phyloP scores from a whole-genome alignment of 495 filamentous ascomycete genomes.

The Hypoxylon crocopeplum region DNA sequence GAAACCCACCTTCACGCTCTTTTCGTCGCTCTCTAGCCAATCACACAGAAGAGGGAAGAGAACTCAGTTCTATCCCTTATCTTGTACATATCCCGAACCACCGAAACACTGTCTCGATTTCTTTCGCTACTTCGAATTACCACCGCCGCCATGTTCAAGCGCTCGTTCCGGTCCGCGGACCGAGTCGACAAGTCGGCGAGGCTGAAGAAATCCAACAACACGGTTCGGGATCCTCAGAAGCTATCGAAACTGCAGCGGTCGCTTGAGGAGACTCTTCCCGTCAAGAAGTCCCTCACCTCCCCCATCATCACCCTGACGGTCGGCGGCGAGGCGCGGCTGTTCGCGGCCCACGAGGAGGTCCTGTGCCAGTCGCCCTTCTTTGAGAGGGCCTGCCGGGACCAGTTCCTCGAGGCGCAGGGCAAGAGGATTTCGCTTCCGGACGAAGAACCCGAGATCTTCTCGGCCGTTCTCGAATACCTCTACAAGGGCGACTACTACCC shows the following conservation, averaged over 20 bases:
- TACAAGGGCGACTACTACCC: constrained; percentile 96
- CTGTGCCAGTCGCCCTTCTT: constrained; percentile 86
- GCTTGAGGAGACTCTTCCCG: constrained; percentile 52
- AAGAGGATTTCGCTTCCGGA: constrained; percentile 80
- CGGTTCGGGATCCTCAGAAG: constrained; percentile 73
- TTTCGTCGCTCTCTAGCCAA: constrained; percentile 58
- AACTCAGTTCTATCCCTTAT: constrained; percentile 32
- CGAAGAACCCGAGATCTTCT: constrained; percentile 89
- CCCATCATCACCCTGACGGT: constrained; percentile 86
- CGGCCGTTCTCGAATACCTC: constrained; percentile 88
- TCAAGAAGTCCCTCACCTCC: constrained; percentile 57
- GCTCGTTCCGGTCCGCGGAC: constrained; percentile 77
- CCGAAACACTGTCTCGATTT: constrained; percentile 45
- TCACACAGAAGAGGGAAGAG: constrained; percentile 26
- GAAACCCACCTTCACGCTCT: constrained; percentile 38
- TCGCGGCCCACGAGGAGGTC: constrained; percentile 90
- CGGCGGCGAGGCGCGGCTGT: constrained; percentile 80
- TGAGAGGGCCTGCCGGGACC: constrained; percentile 62
- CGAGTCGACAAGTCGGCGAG: constrained; percentile 81
- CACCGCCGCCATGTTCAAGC: constrained; percentile 76
- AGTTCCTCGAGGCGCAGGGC: constrained; percentile 65
- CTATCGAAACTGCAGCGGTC: constrained; percentile 72
- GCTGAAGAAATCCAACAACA: constrained; percentile 66
- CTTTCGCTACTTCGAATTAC: constrained; percentile 29
- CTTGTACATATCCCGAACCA: constrained; percentile 39